A percentile compares a stretch with the other conserved stretches of the same genome.
phyloP scores from a whole-genome alignment of 345 rosid species.

The Sonneratia caseolaris region DNA sequence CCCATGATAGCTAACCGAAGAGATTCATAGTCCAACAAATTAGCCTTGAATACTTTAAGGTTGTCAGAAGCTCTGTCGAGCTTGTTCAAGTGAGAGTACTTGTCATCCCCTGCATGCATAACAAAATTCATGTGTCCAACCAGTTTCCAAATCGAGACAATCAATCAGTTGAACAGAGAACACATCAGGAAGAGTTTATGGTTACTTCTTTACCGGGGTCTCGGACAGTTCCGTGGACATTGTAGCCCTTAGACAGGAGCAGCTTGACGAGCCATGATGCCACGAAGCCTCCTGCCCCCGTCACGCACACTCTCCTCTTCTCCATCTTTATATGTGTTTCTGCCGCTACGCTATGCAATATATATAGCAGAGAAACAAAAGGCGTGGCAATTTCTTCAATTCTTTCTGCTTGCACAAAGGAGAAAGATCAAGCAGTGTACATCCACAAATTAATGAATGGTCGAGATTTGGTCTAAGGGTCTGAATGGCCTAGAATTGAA shows the following conservation, averaged over 20 bases:
- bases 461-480: too few relatives aligned
- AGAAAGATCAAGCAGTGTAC: too few relatives aligned
- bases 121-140: too few relatives aligned
- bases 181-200: too few relatives aligned
- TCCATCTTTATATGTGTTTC: neutral
- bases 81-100: constrained; percentile 40
- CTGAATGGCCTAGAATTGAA: too few relatives aligned
- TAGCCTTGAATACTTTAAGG: constrained; percentile 60
- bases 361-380: too few relatives aligned
- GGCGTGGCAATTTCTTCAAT: too few relatives aligned
- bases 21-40: constrained; percentile 42
- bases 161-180: too few relatives aligned
- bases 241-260: constrained; percentile 4
- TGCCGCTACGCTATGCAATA: too few relatives aligned
- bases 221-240: neutral
- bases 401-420: too few relatives aligned
- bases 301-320: neutral
- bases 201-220: neutral
- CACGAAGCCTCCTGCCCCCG: constrained; percentile 5
- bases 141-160: too few relatives aligned
- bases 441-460: too few relatives aligned
- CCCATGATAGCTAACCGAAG: constrained; percentile 38
- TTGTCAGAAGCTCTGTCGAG: constrained; percentile 45
- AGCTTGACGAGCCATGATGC: constrained; percentile 5
- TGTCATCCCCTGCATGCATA: constrained; percentile 17